A percentile compares a stretch with the other conserved stretches of the same genome.
Conservation (phyloP, 768 basidiomycete genomes). For the Serendipita vermifera region DNA sequence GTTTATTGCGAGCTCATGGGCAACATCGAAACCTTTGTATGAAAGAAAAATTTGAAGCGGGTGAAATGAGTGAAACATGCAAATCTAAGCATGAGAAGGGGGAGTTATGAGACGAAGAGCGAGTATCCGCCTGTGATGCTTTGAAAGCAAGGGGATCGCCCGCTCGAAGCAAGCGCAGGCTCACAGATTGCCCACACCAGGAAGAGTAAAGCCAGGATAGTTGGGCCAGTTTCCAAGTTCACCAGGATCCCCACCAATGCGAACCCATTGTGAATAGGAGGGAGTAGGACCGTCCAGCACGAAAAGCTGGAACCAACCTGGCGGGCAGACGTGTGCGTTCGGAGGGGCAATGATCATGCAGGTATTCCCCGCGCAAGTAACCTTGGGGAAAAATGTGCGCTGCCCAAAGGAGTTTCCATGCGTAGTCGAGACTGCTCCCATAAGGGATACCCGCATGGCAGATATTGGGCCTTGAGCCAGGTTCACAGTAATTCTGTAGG, state of each 20-base stretch:
- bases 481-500: constrained; percentile 40
- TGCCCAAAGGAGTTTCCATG: constrained; percentile 13
- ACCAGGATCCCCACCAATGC: constrained; percentile 13
- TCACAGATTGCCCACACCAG: constrained; percentile 33
- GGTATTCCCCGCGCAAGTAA: constrained; percentile 12
- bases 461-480: constrained; percentile 27
- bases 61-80: too few relatives aligned
- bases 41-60: too few relatives aligned
- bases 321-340: constrained; percentile 13
- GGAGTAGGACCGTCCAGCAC: constrained; percentile 14
- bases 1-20: too few relatives aligned
- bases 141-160: too few relatives aligned
- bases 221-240: constrained; percentile 49
- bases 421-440: constrained; percentile 12
- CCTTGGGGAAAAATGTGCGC: constrained; percentile 12
- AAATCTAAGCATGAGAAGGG: too few relatives aligned
- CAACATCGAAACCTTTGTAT: too few relatives aligned
- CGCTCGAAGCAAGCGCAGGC: neutral
- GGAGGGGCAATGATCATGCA: constrained; percentile 15
- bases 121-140: too few relatives aligned
- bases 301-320: constrained; percentile 13
- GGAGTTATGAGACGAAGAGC: too few relatives aligned
- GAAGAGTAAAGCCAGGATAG: constrained; percentile 50
- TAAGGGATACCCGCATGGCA: constrained; percentile 12
- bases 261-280: constrained; percentile 13